Percentiles rank a stretch among this genome's conserved stretches.
These are phyloP conservation scores for Brassica incana DNA, from an alignment of 345 rosid genomes.

Conservation along the genomic window DNA sequence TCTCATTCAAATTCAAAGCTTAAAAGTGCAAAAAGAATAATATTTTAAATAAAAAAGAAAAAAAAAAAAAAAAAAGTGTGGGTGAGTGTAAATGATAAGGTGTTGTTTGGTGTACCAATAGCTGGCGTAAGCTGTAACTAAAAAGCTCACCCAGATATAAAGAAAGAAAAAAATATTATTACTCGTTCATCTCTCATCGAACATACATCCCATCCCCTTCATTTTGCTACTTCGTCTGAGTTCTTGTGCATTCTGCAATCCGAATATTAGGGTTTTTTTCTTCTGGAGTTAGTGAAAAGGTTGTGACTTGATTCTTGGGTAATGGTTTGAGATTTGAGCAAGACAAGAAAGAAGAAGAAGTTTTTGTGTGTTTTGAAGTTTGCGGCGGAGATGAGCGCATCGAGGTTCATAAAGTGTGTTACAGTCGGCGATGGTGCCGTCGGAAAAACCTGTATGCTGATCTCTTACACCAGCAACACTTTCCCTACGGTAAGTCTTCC, in stretches of 20 bases:
- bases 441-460: conserved; percentile 95
- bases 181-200: conserved; percentile 28
- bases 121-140: conserved; percentile 35
- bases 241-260: conserved; percentile 18
- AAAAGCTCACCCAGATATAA: conserved; percentile 30
- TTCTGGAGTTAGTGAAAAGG: conserved; percentile 11
- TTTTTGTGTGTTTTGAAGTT: not conserved
- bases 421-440: conserved; percentile 99
- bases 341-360: not conserved
- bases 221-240: conserved; percentile 1
- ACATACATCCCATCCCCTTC: not conserved
- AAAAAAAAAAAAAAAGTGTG: not conserved
- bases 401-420: conserved; percentile 97
- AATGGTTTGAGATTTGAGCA: conserved; percentile 31
- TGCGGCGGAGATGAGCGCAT: conserved; percentile 68
- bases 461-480: conserved; percentile 96
- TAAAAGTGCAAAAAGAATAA: not conserved
- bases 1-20: conserved; percentile 19
- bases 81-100: conserved; percentile 44
- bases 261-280: conserved; percentile 1
- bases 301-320: conserved; percentile 28
- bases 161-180: not conserved
- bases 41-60: not conserved
- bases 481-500: conserved; percentile 72
- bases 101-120: conserved; percentile 37